These are phyloP conservation scores for Adansonia madagascariensis DNA, from an alignment of 441 rosid genomes.

Conservation along the genomic window DNA sequence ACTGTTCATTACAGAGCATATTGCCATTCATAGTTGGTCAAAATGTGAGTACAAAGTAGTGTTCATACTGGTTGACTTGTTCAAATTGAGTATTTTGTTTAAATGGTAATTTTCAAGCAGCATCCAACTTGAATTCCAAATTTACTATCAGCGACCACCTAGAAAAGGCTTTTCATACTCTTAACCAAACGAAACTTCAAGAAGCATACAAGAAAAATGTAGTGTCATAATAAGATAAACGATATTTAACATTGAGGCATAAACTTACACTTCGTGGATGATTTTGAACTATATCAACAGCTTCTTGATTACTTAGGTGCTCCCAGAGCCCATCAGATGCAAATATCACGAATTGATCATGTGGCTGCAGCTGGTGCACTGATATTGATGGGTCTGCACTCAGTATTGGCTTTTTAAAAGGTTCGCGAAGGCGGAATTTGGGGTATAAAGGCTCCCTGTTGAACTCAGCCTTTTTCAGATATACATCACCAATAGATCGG, in stretches of 20 bases:
- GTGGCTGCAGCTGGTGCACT: slow-evolving; percentile 63
- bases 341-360: slow-evolving; percentile 57
- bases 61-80: no score
- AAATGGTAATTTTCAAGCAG: no score
- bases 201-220: neutral
- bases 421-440: slow-evolving; percentile 79
- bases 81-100: no score
- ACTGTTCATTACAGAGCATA: neutral
- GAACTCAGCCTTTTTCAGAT: slow-evolving; percentile 87
- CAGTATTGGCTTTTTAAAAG: slow-evolving; percentile 72
- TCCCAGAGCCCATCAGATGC: slow-evolving; percentile 98
- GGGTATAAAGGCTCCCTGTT: slow-evolving; percentile 78
- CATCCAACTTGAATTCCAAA: no score
- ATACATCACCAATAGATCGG: slow-evolving; percentile 94
- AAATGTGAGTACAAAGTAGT: no score
- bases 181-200: no score
- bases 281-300: slow-evolving; percentile 79
- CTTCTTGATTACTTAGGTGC: slow-evolving; percentile 91
- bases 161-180: no score
- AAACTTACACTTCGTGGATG: slow-evolving; percentile 71
- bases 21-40: neutral
- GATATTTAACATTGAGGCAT: neutral
- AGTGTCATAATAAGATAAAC: neutral
- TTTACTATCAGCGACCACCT: no score
- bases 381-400: slow-evolving; percentile 81